Base-by-base conservation (phyloP, 257 asterid genomes). In the Ilex aquifolium region DNA sequence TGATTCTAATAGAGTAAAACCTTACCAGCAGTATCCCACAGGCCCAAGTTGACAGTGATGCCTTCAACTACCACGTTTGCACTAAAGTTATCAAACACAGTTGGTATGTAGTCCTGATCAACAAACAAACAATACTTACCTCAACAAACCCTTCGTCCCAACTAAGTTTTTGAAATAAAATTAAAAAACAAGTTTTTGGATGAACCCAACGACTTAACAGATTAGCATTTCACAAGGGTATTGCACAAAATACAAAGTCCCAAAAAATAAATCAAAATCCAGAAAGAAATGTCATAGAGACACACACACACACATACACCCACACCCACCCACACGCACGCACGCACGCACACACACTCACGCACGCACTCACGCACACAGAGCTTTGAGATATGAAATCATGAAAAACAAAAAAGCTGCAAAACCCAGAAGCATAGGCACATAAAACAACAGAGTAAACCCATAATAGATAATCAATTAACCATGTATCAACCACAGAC, bases 61-160 rank as follows among this genome's bases (percentile, higher is more conserved):
- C 95, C 92, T 77, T 91, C 98, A 70, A 85, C 95, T 8, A 86
- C 95, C 79, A 91, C 98, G 79, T 91, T 88, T 69, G 98, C 98
- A 68, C 98, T 91, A 85, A 91, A 89, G 83, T 89, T 89, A 69
- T 89, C 97, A 69, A 89, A 89, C 71, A 89, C 97, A 7, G 95
- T 89, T 5, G 97, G 97, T 63, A 89, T 73, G 51, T 89, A 89
- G 67, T 89, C 97, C 95, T 89, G 74, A 70, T 79, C 71, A 62
- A 64, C 61, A 77, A 69, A 72, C n/a, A 59, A 63, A 71, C 60
- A 49, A 32, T 13, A n/a, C 13, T 21, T 5, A 56, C 27, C 27
- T 21, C 27, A 21, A 21, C 27, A 21, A 21, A 21, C 27, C 27
- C 27, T 21, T 21, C 27, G 27, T 49, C 40, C 49, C 55, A 68